phyloP scores from a whole-genome alignment of 2,329 filamentous ascomycete species.

The Alternaria infectoria region DNA sequence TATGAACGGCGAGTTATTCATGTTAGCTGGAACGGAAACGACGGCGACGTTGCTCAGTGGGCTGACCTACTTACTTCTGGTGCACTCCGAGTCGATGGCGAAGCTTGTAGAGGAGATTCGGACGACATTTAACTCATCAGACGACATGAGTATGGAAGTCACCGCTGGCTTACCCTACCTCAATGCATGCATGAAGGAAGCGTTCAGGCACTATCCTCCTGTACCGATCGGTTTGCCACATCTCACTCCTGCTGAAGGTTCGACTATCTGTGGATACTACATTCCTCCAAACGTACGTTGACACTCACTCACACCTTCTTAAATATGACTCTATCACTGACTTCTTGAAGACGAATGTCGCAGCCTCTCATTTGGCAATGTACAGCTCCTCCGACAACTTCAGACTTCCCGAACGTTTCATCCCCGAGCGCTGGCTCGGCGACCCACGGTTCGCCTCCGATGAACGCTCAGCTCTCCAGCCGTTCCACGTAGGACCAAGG shows the following conservation, averaged over 20 bases:
- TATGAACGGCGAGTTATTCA: slow-evolving; percentile 27
- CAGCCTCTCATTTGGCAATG: neutral
- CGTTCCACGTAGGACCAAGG: neutral
- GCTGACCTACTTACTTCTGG: slow-evolving; percentile 41
- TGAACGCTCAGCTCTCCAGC: neutral
- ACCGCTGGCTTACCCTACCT: slow-evolving; percentile 43
- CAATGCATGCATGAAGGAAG: slow-evolving; percentile 42
- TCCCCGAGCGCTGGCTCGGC: neutral
- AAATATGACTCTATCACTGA: neutral
- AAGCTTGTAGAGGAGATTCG: slow-evolving; percentile 18
- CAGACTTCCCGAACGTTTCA: neutral
- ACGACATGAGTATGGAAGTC: slow-evolving; percentile 24
- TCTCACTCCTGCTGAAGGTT: neutral
- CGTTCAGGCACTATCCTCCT: slow-evolving; percentile 43
- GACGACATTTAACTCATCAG: slow-evolving; percentile 12
- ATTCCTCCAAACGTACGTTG: neutral
- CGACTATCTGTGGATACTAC: neutral
- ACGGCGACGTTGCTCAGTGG: slow-evolving; percentile 43
- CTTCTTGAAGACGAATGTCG: neutral
- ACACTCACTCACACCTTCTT: no score
- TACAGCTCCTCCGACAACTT: neutral
- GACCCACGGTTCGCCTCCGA: neutral
- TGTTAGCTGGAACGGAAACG: slow-evolving; percentile 38
- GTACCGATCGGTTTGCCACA: slow-evolving; percentile 37
- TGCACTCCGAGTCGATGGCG: slow-evolving; percentile 14